Evolutionary conservation across 108 stramenopile species (phyloP), one percentile per base, ranked within the genome.

Genomic region (Fragilaria crotonensis): DNA sequence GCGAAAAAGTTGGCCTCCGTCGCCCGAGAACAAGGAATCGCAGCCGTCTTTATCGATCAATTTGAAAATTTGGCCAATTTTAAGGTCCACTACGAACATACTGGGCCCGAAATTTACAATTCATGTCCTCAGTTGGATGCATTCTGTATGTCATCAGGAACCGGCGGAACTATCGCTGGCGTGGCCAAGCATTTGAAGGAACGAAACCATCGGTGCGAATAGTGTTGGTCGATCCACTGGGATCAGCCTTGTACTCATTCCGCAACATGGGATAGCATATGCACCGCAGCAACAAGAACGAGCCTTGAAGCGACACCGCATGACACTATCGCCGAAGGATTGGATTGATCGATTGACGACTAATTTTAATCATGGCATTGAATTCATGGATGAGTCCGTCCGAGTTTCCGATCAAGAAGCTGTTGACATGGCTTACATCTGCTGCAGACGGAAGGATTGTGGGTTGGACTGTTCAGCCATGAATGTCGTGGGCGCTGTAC

Each of bases 131-230:
- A 36, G 44, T 55, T 96, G 23, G 87, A 96, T 66, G 95, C 96
- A 18, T 97, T 98, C 72, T 77, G 86, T 55, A 97, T 98, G 96
- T 94, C 92, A 18, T 78, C 96, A 11, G 97, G 97, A 0, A 98
- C 97, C 19, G 96, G 96, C 9, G 96, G 96, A 25, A 96, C 95
- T 33, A 83, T 98, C 33, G 83, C 95, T 17, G 96, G 97, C 17
- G 84, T 95, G 1, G 94, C 90, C 20, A 56, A 59, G 9, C 90
- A 76, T 55, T 59, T 96, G 52, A 89, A 84, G 44, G 75, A 88
- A 47, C 72, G 59, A 49, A 28, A 44, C 48, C 46, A 23, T 53
- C 68, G 9, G 56, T 72, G 25, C 56, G 59, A 45, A 73, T 96
- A 33, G 75, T 91, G 1, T 66, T 98, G 54, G 92, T 94, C 17